Percentiles rank a stretch among this genome's conserved stretches.
These are phyloP conservation scores for Termitomyces sp. DNA, from an alignment of 768 basidiomycete species.

Conservation along the genomic window DNA sequence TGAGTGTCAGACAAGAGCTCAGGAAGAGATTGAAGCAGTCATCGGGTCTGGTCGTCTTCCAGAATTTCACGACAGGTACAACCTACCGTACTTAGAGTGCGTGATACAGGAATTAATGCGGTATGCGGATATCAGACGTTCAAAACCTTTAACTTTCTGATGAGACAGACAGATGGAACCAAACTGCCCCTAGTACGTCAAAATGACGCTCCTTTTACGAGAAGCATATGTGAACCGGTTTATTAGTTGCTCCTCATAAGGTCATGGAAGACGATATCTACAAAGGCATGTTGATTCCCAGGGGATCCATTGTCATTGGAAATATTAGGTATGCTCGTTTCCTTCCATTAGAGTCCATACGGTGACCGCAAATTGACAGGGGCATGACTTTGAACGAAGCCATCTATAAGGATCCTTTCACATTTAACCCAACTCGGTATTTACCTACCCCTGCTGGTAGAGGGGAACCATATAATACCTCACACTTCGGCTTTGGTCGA, in stretches of 20 bases:
- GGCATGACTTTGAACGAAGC: too few species aligned
- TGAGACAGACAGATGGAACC: not conserved
- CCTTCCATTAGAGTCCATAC: too few species aligned
- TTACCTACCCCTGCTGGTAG: slow-evolving; percentile 7
- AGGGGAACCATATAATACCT: slow-evolving; percentile 7
- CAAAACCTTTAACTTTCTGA: too few species aligned
- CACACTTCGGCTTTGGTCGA: slow-evolving; percentile 11
- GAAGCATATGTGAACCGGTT: not conserved
- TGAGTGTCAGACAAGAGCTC: slow-evolving; percentile 16
- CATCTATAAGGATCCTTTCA: too few species aligned
- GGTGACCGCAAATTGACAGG: too few species aligned
- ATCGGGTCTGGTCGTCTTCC: slow-evolving; percentile 21
- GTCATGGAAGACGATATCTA: slow-evolving; percentile 8
- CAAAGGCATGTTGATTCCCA: slow-evolving; percentile 11
- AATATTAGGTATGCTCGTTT: slow-evolving; percentile 1
- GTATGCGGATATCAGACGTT: not conserved
- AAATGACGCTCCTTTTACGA: too few species aligned
- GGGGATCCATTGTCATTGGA: slow-evolving; percentile 7
- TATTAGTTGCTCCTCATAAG: slow-evolving; percentile 1
- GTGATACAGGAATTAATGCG: slow-evolving; percentile 10
- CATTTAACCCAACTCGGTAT: too few species aligned
- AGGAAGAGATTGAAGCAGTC: too few species aligned
- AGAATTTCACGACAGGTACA: slow-evolving; percentile 13
- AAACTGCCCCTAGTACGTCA: not conserved
- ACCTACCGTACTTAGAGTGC: slow-evolving; percentile 18